Conservation (phyloP, 345 rosid species). For the Iberis pinnata region DNA sequence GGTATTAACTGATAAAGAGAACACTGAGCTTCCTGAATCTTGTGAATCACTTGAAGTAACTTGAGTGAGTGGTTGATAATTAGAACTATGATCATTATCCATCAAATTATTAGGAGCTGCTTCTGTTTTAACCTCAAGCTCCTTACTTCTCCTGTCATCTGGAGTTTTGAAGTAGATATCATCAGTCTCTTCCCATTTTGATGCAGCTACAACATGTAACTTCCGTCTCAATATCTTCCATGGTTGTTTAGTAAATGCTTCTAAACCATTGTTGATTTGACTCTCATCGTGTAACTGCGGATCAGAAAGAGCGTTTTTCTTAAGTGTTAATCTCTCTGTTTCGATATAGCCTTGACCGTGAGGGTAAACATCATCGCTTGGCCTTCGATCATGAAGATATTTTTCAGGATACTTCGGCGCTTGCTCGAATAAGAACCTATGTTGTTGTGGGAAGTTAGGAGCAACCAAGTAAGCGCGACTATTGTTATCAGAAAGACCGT, state of each 20-base stretch:
- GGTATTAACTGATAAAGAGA: slow-evolving; percentile 25
- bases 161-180: slow-evolving; percentile 19
- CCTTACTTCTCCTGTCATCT: slow-evolving; percentile 13
- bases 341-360: slow-evolving; percentile 27
- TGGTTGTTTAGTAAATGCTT: slow-evolving; percentile 28
- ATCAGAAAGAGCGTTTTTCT: slow-evolving; percentile 53
- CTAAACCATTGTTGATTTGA: slow-evolving; percentile 31
- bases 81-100: slow-evolving; percentile 19
- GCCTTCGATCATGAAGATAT: slow-evolving; percentile 38
- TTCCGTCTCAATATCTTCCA: slow-evolving; percentile 36
- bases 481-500: slow-evolving; percentile 29
- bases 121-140: slow-evolving; percentile 23
- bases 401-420: slow-evolving; percentile 27
- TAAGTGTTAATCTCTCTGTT: slow-evolving; percentile 29
- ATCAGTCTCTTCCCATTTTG: slow-evolving; percentile 37
- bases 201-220: slow-evolving; percentile 34
- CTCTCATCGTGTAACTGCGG: slow-evolving; percentile 42
- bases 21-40: slow-evolving; percentile 32
- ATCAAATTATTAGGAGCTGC: slow-evolving; percentile 21
- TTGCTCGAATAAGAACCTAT: slow-evolving; percentile 30
- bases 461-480: slow-evolving; percentile 27
- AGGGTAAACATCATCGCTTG: slow-evolving; percentile 37
- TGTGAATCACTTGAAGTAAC: slow-evolving; percentile 31
- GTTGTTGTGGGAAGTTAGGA: slow-evolving; percentile 33
- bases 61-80: slow-evolving; percentile 24